A percentile compares a stretch with the other conserved stretches of the same genome.
phyloP scores from a whole-genome alignment of 768 basidiomycete genomes.

The Fibroporia radiculosa region DNA sequence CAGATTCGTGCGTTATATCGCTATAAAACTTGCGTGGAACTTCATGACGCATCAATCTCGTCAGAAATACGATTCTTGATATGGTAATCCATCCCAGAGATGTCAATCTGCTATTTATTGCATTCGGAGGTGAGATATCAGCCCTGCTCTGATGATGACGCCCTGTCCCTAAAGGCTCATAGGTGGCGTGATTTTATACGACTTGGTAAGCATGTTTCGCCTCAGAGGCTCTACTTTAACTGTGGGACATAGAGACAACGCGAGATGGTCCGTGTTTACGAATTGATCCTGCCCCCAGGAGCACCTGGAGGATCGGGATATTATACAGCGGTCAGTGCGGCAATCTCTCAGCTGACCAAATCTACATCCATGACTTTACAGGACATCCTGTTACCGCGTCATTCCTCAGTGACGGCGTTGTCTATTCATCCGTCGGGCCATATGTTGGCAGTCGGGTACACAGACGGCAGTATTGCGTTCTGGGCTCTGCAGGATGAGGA shows the following conservation, averaged over 20 bases:
- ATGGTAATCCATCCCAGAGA: constrained; percentile 64
- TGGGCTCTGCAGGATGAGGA: constrained; percentile 78
- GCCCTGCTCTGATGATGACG: constrained; percentile 7
- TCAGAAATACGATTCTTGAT: constrained; percentile 44
- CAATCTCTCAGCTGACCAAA: background rate
- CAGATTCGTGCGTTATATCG: constrained; percentile 28
- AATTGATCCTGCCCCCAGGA: constrained; percentile 67
- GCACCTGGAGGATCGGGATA: constrained; percentile 75
- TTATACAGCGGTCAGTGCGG: constrained; percentile 37
- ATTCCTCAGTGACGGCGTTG: constrained; percentile 61
- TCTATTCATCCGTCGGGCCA: constrained; percentile 70
- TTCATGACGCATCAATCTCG: constrained; percentile 6
- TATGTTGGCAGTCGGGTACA: constrained; percentile 72
- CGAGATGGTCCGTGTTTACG: constrained; percentile 52
- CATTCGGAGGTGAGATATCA: constrained; percentile 52
- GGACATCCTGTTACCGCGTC: constrained; percentile 65
- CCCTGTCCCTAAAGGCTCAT: too few relatives aligned
- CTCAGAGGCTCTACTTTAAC: background rate
- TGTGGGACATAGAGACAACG: constrained; percentile 37
- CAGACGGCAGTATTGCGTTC: constrained; percentile 78
- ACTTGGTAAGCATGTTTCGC: constrained; percentile 37
- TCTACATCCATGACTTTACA: constrained; percentile 18
- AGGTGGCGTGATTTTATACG: constrained; percentile 57
- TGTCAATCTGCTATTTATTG: constrained; percentile 63
- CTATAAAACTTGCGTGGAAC: background rate